These are phyloP conservation scores for Endoconidiophora laricicola DNA, from an alignment of 2,329 filamentous ascomycete genomes.

Conservation along the genomic window DNA sequence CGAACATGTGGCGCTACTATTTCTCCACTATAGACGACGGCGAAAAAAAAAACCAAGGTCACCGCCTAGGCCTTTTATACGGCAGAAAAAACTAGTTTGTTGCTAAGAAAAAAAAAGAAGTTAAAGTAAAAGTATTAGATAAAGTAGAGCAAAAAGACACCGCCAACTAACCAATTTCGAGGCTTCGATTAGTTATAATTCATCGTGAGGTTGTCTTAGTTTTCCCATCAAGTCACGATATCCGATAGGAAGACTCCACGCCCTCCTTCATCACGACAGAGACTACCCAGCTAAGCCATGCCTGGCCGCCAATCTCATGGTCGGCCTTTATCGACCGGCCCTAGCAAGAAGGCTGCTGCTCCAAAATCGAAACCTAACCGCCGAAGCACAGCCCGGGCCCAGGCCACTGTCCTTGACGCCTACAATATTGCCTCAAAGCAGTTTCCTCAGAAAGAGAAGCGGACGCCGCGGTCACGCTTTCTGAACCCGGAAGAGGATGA, in stretches of 20 bases:
- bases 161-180: not conserved
- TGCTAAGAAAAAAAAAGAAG: not conserved
- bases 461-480: conserved; percentile 33
- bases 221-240: too few relatives aligned
- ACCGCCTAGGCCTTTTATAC: conserved; percentile 11
- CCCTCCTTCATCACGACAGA: too few relatives aligned
- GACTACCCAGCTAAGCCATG: not conserved
- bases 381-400: conserved; percentile 32
- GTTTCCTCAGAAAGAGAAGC: conserved; percentile 30
- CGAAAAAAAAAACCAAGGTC: conserved; percentile 12
- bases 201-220: too few relatives aligned
- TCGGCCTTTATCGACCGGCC: conserved; percentile 20
- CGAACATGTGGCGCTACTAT: conserved; percentile 1
- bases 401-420: conserved; percentile 37
- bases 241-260: too few relatives aligned
- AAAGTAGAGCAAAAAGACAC: not conserved
- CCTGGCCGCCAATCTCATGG: conserved; percentile 36
- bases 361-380: conserved; percentile 16
- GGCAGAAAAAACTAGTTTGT: conserved; percentile 14
- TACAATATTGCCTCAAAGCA: conserved; percentile 40
- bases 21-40: conserved; percentile 11
- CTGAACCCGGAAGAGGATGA: conserved; percentile 27
- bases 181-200: not conserved
- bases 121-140: not conserved
- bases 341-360: conserved; percentile 4